Percentiles rank a stretch among this genome's conserved stretches.
Conservation (phyloP, 805 yeast species). For the Yarrowia sp. region DNA sequence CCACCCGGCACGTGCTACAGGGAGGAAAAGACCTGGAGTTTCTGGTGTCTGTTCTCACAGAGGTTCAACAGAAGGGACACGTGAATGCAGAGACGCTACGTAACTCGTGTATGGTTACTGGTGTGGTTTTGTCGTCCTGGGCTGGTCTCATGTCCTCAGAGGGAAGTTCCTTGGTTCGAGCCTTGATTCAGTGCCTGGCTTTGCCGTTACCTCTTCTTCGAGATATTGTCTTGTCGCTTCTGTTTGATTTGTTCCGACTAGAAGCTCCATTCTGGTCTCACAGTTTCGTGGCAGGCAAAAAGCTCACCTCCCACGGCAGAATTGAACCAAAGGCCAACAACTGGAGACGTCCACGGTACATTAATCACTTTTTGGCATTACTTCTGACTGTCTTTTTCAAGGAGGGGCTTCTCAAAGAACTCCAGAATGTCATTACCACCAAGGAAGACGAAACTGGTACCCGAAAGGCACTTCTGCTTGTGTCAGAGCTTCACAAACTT, state of each 20-base stretch:
- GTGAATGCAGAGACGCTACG: constrained; percentile 55
- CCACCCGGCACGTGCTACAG: constrained; percentile 51
- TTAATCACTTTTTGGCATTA: constrained; percentile 66
- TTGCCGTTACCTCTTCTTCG: constrained; percentile 53
- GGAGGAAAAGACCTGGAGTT: constrained; percentile 61
- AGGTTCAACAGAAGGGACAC: constrained; percentile 49
- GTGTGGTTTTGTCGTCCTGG: constrained; percentile 64
- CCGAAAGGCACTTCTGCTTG: constrained; percentile 59
- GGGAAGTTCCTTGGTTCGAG: constrained; percentile 33
- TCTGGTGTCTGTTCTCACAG: constrained; percentile 69
- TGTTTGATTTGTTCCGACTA: constrained; percentile 64
- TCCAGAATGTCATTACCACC: constrained; percentile 45
- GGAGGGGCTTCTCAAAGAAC: constrained; percentile 48
- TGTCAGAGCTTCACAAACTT: constrained; percentile 59
- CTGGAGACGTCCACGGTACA: constrained; percentile 23
- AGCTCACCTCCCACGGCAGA: neutral
- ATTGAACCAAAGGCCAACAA: neutral
- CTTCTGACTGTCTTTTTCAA: constrained; percentile 52
- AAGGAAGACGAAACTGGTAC: constrained; percentile 46
- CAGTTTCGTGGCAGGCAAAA: constrained; percentile 1
- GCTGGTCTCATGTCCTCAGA: constrained; percentile 55
- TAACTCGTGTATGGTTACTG: constrained; percentile 55
- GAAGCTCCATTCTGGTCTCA: constrained; percentile 7
- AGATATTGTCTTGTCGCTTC: constrained; percentile 63
- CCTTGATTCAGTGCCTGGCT: constrained; percentile 59